Percentiles rank a stretch among this genome's conserved stretches.
Evolutionary conservation across 1,139 yeast genomes (phyloP).

Genomic region (Kodamaea suecica): DNA sequence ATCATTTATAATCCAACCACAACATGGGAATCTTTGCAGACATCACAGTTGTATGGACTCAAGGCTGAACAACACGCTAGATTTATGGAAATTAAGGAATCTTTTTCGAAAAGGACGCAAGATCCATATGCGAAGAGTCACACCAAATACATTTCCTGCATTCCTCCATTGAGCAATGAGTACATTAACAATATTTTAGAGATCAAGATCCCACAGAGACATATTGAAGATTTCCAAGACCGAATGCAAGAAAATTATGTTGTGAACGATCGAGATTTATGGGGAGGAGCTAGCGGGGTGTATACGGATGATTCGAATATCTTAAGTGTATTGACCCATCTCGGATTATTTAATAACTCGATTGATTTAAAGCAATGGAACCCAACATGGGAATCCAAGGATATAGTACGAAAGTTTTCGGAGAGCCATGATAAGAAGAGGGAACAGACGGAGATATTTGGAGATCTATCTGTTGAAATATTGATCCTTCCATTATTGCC

Average conservation of each 20-base stretch:
- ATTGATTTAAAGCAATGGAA: conserved; percentile 37
- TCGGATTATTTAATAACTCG: conserved; percentile 52
- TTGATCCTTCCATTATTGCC: conserved; percentile 67
- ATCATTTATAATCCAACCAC: conserved; percentile 58
- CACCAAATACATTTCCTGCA: conserved; percentile 34
- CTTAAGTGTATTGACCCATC: conserved; percentile 68
- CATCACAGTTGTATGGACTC: conserved; percentile 34
- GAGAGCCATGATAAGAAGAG: conserved; percentile 22
- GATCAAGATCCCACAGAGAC: conserved; percentile 57
- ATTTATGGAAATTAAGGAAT: conserved; percentile 29
- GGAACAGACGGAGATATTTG: conserved; percentile 25
- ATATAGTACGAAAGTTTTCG: conserved; percentile 1
- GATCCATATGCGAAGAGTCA: conserved; percentile 12
- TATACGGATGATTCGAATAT: conserved; percentile 94
- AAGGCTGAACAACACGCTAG: conserved; percentile 33
- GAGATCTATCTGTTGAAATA: conserved; percentile 68
- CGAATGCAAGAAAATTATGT: conserved; percentile 29
- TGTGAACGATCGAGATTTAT: conserved; percentile 54
- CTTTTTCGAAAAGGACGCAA: conserved; percentile 23
- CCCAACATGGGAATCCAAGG: conserved; percentile 23
- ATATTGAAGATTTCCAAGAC: conserved; percentile 24
- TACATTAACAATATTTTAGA: conserved; percentile 62
- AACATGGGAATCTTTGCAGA: conserved; percentile 43
- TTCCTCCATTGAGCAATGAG: conserved; percentile 49
- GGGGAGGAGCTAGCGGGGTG: conserved; percentile 82